A percentile compares a stretch with the other conserved stretches of the same genome.
These are phyloP conservation scores for Lachnellula arida DNA, from an alignment of 2,329 filamentous ascomycete species.

Conservation along the genomic window DNA sequence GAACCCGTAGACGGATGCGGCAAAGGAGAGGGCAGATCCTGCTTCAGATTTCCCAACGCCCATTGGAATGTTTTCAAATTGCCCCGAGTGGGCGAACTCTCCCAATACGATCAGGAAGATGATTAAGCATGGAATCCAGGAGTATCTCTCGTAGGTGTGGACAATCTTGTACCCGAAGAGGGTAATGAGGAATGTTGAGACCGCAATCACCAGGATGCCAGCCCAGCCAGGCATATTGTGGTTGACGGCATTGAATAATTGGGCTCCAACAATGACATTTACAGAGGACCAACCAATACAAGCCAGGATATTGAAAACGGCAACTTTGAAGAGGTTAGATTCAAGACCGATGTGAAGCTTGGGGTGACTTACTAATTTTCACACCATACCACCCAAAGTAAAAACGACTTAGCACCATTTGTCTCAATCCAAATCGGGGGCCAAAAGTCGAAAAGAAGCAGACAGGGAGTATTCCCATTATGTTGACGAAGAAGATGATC, in stretches of 20 bases:
- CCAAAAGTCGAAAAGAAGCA: conserved; percentile 77
- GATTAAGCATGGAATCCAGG: conserved; percentile 68
- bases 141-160: conserved; percentile 71
- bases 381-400: conserved; percentile 71
- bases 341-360: background rate
- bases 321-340: conserved; percentile 41
- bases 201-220: conserved; percentile 69
- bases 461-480: conserved; percentile 67
- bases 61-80: conserved; percentile 59
- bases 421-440: conserved; percentile 67
- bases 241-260: conserved; percentile 73
- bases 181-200: conserved; percentile 64
- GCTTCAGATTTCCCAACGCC: conserved; percentile 53
- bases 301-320: conserved; percentile 64
- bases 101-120: conserved; percentile 70
- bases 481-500: conserved; percentile 69
- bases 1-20: conserved; percentile 62
- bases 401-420: conserved; percentile 76
- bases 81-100: conserved; percentile 60
- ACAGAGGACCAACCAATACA: conserved; percentile 73
- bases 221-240: conserved; percentile 63
- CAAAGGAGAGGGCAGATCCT: conserved; percentile 59
- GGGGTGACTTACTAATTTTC: conserved; percentile 52
- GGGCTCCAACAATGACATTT: conserved; percentile 75
- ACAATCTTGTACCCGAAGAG: conserved; percentile 73